Evolutionary conservation across 345 rosid genomes (phyloP).

Genomic region (Dipteronia sinensis): DNA sequence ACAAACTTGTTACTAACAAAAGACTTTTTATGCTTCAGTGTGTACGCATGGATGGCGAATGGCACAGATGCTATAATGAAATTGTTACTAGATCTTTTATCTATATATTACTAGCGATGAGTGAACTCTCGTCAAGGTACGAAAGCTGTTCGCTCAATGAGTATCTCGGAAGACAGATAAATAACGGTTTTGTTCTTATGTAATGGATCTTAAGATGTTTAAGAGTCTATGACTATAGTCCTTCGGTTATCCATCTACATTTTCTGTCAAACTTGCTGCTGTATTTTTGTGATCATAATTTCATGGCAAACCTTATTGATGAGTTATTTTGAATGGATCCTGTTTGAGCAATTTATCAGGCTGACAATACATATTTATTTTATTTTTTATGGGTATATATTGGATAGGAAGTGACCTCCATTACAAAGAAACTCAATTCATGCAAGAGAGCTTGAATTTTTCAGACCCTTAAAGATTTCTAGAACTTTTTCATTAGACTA

Average conservation of each 20-base stretch:
- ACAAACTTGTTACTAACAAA: neutral
- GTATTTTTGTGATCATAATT: neutral
- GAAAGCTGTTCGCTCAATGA: neutral
- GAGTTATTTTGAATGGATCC: neutral
- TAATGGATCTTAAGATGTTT: neutral
- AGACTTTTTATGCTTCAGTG: constrained; percentile 2
- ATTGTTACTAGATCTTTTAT: no score
- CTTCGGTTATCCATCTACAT: neutral
- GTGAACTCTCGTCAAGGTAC: neutral
- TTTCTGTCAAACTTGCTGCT: neutral
- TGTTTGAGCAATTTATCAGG: neutral
- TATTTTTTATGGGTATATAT: neutral
- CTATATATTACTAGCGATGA: no score
- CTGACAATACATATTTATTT: neutral
- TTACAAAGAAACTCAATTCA: neutral
- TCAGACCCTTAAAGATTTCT: neutral
- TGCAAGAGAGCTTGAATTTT: neutral
- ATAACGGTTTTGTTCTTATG: neutral
- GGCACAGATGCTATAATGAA: no score
- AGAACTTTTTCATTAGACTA: neutral
- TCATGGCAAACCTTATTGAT: neutral
- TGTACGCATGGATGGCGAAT: neutral
- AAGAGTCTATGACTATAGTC: neutral
- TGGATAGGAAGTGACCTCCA: neutral
- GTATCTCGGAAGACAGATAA: neutral